A percentile compares a stretch with the other conserved stretches of the same genome.
Conservation (phyloP, 805 yeast species). For the Blastobotrys muscicola region DNA sequence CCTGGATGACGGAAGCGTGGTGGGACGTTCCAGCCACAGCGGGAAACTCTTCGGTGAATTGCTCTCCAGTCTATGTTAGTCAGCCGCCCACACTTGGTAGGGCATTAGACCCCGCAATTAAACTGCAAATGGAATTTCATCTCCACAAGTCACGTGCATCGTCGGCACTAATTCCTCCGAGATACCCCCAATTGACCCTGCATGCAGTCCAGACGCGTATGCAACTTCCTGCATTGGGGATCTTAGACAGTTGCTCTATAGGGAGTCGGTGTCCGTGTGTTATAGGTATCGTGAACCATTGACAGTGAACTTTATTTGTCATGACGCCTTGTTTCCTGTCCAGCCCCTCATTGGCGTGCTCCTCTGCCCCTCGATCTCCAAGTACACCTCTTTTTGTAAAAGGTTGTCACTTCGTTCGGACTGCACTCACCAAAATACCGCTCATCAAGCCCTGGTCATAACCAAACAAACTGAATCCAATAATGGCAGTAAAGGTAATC, state of each 20-base stretch:
- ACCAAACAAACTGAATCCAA: conserved; percentile 63
- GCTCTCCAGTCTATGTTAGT: conserved; percentile 37
- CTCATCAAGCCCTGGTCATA: conserved; percentile 73
- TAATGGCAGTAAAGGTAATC: conserved; percentile 50
- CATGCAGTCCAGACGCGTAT: too few relatives aligned
- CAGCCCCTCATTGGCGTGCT: too few relatives aligned
- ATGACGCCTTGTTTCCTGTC: not conserved
- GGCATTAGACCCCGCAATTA: not conserved
- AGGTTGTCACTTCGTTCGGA: not conserved
- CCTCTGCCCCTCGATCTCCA: not conserved
- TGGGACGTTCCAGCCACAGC: conserved; percentile 35
- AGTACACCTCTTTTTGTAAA: not conserved
- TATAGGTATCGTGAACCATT: too few relatives aligned
- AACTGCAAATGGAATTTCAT: too few relatives aligned
- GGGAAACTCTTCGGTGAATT: conserved; percentile 58
- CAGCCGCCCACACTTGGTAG: not conserved
- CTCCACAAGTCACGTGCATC: conserved; percentile 14
- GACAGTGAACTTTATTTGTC: conserved; percentile 35
- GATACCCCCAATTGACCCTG: too few relatives aligned
- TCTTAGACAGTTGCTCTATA: conserved; percentile 30
- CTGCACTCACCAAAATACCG: conserved; percentile 4
- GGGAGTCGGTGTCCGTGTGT: conserved; percentile 11
- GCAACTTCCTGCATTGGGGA: too few relatives aligned
- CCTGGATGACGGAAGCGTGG: conserved; percentile 49
- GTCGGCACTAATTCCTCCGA: conserved; percentile 32